phyloP scores from a whole-genome alignment of 306 rosid genomes.

The Citrullus amarus region DNA sequence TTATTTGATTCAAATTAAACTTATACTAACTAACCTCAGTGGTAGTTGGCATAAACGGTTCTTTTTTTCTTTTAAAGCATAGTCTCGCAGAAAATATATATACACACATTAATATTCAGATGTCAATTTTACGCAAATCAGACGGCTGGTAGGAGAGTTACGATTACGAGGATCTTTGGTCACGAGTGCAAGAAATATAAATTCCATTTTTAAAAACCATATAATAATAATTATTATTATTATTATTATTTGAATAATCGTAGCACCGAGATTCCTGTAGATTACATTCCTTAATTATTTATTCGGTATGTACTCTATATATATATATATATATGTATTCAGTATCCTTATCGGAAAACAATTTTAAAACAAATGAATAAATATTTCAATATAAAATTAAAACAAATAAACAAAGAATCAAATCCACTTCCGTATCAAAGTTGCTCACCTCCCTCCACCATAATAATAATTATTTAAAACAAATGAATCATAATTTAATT shows the following conservation, averaged over 20 bases:
- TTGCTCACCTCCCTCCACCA: neutral
- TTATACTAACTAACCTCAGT: no score
- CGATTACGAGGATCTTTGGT: neutral
- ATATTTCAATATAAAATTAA: neutral
- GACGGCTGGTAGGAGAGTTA: neutral
- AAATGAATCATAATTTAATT: neutral
- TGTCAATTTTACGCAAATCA: neutral
- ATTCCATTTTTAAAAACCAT: no score
- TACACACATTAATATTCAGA: no score
- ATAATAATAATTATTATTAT: no score
- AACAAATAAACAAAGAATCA: neutral
- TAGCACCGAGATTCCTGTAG: neutral
- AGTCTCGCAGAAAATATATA: no score
- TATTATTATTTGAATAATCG: no score
- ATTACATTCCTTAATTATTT: neutral
- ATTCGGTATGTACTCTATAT: neutral
- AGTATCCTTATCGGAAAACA: neutral
- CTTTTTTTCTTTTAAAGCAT: no score
- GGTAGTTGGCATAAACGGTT: no score
- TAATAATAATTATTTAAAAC: neutral
- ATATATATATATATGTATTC: no score
- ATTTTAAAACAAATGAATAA: neutral
- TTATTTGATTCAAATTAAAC: no score
- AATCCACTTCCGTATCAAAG: constrained; percentile 9
- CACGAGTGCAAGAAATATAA: neutral